Evolutionary conservation across 768 basidiomycete species (phyloP).

Genomic region (Serendipita indica): DNA sequence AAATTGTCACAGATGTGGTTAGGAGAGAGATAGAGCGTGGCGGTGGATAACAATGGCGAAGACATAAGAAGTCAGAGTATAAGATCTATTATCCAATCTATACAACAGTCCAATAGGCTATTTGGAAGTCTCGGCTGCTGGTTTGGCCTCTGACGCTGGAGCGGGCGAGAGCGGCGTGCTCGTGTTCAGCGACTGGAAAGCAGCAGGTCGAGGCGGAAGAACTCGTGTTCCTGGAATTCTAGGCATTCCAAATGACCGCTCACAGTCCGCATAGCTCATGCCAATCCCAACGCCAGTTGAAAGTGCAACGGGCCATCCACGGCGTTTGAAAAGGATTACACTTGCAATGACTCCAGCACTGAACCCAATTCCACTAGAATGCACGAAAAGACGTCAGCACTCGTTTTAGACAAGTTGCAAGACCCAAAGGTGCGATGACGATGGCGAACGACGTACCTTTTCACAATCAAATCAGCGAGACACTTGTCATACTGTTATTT

Average conservation of each 20-base stretch:
- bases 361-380: conserved; percentile 67
- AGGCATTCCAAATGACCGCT: conserved; percentile 84
- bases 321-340: conserved; percentile 82
- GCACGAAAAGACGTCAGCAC: conserved; percentile 12
- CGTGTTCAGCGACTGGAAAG: neutral
- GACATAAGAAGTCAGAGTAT: neutral
- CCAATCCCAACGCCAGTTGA: conserved; percentile 78
- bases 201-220: conserved; percentile 23
- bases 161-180: neutral
- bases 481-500: conserved; percentile 20
- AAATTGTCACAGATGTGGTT: neutral
- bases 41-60: neutral
- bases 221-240: conserved; percentile 73
- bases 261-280: conserved; percentile 81
- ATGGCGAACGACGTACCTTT: conserved; percentile 42
- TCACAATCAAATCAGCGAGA: conserved; percentile 70
- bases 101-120: neutral
- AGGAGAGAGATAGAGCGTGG: neutral
- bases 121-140: neutral
- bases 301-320: conserved; percentile 82
- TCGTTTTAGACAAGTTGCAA: neutral
- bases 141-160: neutral
- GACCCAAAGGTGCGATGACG: neutral
- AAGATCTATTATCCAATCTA: neutral
- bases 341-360: conserved; percentile 78